Percentiles rank a stretch among this genome's conserved stretches.
Conservation (phyloP, 768 basidiomycete species). For the Amanita fuliginea region DNA sequence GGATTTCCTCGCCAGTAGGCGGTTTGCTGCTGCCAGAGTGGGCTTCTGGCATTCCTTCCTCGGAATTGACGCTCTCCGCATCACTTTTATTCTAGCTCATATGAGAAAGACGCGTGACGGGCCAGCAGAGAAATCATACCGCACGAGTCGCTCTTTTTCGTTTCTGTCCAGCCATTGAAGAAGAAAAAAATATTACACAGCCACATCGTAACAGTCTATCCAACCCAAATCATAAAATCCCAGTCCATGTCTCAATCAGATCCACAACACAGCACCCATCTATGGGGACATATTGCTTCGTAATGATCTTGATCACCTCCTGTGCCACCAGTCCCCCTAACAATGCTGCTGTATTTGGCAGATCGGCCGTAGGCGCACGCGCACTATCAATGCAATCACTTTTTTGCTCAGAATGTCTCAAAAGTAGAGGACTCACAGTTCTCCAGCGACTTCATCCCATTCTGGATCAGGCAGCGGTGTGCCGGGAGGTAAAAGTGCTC, state of each 20-base stretch:
- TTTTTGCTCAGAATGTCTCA: neutral
- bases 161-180: conserved; percentile 17
- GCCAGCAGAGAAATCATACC: conserved; percentile 7
- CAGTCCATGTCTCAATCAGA: conserved; percentile 73
- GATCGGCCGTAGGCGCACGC: conserved; percentile 71
- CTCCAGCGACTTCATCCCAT: conserved; percentile 54
- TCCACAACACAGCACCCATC: conserved; percentile 80
- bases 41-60: conserved; percentile 9
- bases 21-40: conserved; percentile 33
- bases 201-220: neutral
- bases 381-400: conserved; percentile 30
- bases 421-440: conserved; percentile 50
- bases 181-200: conserved; percentile 9
- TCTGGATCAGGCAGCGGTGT: conserved; percentile 38
- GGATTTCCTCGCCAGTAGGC: conserved; percentile 62
- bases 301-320: conserved; percentile 95
- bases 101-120: neutral
- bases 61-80: neutral
- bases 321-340: conserved; percentile 92
- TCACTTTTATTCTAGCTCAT: conserved; percentile 2
- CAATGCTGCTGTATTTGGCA: conserved; percentile 91
- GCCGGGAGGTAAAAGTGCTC: conserved; percentile 35
- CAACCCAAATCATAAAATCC: conserved; percentile 19
- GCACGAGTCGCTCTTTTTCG: conserved; percentile 13
- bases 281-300: conserved; percentile 89